Conservation (phyloP, 208 protist species). For the Leishmania tropica region DNA sequence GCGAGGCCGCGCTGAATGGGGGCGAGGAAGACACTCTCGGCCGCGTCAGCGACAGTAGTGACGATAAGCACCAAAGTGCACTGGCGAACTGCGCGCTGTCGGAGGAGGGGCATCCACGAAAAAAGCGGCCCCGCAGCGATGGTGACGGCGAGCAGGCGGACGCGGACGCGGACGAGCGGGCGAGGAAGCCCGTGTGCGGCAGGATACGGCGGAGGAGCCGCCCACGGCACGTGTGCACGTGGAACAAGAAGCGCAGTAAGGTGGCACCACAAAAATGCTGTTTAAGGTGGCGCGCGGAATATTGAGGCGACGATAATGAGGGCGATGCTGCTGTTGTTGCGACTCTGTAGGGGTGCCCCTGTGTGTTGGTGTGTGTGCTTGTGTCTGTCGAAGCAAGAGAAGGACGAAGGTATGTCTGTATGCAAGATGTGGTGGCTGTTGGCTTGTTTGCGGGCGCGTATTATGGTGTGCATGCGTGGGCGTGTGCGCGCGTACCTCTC, state of each 20-base stretch:
- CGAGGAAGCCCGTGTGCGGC: not conserved
- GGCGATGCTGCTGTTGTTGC: not conserved
- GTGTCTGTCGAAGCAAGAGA: not conserved
- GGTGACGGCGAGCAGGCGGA: not conserved
- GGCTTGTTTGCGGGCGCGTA: not conserved
- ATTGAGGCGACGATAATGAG: not conserved
- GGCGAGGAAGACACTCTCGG: not conserved
- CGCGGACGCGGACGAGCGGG: not conserved
- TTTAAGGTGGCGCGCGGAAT: not conserved
- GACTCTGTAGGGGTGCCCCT: not conserved
- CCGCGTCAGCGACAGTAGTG: not conserved
- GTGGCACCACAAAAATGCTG: too few species aligned
- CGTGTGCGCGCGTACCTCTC: not conserved
- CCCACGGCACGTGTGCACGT: not conserved
- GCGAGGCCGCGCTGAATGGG: not conserved
- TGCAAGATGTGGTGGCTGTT: not conserved
- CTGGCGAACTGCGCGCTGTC: not conserved
- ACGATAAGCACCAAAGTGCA: not conserved
- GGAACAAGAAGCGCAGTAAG: not conserved
- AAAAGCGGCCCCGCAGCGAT: not conserved
- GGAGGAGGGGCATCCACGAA: not conserved
- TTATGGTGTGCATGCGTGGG: not conserved
- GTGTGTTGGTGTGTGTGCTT: not conserved
- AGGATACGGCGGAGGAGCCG: constrained; percentile 1
- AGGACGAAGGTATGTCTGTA: too few species aligned